phyloP scores from a whole-genome alignment of 257 asterid genomes.

The Lavandula angustifolia region DNA sequence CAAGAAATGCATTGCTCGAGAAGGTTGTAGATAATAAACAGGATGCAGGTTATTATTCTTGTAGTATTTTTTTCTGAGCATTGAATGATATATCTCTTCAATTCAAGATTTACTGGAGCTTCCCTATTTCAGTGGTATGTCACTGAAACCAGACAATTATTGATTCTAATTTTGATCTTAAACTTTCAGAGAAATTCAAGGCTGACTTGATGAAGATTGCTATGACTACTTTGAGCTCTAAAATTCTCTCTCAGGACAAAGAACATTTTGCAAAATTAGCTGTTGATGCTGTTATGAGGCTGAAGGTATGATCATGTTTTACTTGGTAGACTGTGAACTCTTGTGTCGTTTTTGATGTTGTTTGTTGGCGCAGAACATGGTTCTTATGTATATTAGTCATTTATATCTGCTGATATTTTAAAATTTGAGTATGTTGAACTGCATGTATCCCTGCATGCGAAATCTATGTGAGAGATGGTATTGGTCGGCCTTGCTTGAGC shows the following conservation, averaged over 20 bases:
- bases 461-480: too few species aligned
- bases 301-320: conserved; percentile 53
- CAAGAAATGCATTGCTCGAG: conserved; percentile 76
- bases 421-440: too few species aligned
- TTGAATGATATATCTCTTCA: too few species aligned
- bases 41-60: conserved; percentile 64
- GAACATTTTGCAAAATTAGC: conserved; percentile 84
- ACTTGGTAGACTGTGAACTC: conserved; percentile 15
- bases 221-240: conserved; percentile 93
- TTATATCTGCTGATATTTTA: too few species aligned
- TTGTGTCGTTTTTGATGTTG: neutral
- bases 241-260: conserved; percentile 89
- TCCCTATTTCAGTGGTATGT: too few species aligned
- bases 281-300: conserved; percentile 90
- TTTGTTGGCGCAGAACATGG: neutral
- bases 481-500: too few species aligned
- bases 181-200: conserved; percentile 62
- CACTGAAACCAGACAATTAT: too few species aligned
- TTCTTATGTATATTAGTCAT: neutral
- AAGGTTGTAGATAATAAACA: conserved; percentile 83
- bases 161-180: too few species aligned
- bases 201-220: conserved; percentile 81
- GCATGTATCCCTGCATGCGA: too few species aligned
- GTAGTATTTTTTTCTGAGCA: neutral
- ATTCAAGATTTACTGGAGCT: too few species aligned